Conservation (phyloP, 176 grass and related monocot species). For the Oryza meridionalis region DNA sequence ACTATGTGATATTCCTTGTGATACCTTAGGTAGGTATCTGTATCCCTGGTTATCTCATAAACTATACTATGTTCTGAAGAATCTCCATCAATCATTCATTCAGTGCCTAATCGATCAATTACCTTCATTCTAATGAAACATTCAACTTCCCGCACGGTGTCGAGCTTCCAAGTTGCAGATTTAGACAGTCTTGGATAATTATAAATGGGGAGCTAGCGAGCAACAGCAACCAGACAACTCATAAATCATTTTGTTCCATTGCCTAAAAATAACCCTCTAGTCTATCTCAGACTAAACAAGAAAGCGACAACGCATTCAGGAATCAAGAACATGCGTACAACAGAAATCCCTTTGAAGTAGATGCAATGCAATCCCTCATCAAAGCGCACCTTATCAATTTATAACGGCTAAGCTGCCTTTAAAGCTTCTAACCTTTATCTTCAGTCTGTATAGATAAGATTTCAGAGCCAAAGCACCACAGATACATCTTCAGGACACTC, state of each 20-base stretch:
- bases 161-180: slow-evolving; percentile 40
- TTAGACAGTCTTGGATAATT: not conserved
- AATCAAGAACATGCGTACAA: slow-evolving; percentile 7
- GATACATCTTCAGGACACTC: not conserved
- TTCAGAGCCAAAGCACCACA: slow-evolving; percentile 12
- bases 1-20: not conserved
- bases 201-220: not conserved
- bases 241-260: not conserved
- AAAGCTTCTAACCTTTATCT: not conserved
- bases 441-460: slow-evolving; percentile 2
- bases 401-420: not conserved
- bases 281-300: slow-evolving; percentile 10
- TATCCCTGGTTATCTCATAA: slow-evolving; percentile 11
- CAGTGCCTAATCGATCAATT: not conserved
- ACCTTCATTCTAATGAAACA: not conserved
- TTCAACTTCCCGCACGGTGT: not conserved
- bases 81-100: slow-evolving; percentile 6
- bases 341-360: not conserved
- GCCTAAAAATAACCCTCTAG: not conserved
- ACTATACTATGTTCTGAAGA: not conserved
- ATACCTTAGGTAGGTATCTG: not conserved
- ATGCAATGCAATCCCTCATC: not conserved
- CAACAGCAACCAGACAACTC: slow-evolving; percentile 17
- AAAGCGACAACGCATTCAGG: not conserved
- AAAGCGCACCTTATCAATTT: not conserved